These are phyloP conservation scores for Apophysomyces elegans DNA, from an alignment of 371 early-diverging fungal species.

Conservation along the genomic window DNA sequence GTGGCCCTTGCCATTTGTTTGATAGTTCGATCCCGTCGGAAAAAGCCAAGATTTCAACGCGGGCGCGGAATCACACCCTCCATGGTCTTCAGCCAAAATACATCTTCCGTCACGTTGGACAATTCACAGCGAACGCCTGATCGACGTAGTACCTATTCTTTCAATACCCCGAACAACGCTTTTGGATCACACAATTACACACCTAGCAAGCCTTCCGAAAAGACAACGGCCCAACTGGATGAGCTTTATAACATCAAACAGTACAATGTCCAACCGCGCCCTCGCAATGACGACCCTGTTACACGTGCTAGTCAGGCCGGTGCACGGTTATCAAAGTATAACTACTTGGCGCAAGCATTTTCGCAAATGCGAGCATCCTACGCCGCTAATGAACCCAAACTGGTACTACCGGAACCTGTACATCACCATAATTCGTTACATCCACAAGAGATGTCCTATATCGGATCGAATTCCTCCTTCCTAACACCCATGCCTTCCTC, in stretches of 20 bases:
- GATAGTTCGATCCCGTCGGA: constrained; percentile 1
- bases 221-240: constrained; percentile 24
- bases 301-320: constrained; percentile 11
- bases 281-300: neutral
- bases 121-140: neutral
- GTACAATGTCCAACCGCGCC: constrained; percentile 16
- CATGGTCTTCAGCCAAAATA: constrained; percentile 10
- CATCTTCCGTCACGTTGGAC: neutral
- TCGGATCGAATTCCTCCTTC: neutral
- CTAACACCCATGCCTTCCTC: constrained; percentile 4
- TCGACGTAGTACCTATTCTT: constrained; percentile 14
- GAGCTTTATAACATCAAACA: constrained; percentile 26
- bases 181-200: constrained; percentile 15
- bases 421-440: neutral
- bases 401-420: neutral
- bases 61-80: constrained; percentile 17
- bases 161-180: constrained; percentile 16
- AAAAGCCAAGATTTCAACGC: constrained; percentile 10
- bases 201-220: constrained; percentile 14
- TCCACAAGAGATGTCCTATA: neutral
- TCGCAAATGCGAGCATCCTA: constrained; percentile 40
- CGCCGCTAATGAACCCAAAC: constrained; percentile 6
- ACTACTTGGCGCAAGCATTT: constrained; percentile 42
- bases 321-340: constrained; percentile 48
- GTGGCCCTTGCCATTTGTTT: constrained; percentile 11